These are phyloP conservation scores for Porcisia hertigi DNA, from an alignment of 208 protist species.

Conservation along the genomic window DNA sequence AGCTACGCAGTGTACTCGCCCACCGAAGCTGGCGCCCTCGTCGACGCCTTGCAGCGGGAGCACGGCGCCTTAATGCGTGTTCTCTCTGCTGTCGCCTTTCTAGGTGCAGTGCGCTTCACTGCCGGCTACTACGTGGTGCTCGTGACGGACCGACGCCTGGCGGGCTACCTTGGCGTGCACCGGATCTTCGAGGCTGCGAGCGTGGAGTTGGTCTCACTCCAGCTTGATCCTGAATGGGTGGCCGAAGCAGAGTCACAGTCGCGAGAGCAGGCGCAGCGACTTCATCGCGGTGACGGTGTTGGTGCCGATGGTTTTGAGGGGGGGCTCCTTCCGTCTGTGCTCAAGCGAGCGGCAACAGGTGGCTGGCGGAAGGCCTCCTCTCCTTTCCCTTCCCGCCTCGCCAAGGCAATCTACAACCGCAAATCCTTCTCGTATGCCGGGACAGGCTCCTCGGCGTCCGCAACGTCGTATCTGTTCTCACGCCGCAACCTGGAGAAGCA, in stretches of 20 bases:
- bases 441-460: neutral
- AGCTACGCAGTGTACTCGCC: slow-evolving; percentile 31
- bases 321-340: neutral
- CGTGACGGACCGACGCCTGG: slow-evolving; percentile 68
- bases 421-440: neutral
- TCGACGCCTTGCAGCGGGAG: slow-evolving; percentile 30
- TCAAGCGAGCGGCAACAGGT: neutral
- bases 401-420: neutral
- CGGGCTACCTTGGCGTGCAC: slow-evolving; percentile 87
- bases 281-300: neutral
- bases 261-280: slow-evolving; percentile 1
- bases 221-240: slow-evolving; percentile 24
- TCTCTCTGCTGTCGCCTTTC: slow-evolving; percentile 40
- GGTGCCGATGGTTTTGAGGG: neutral
- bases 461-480: slow-evolving; percentile 28
- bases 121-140: slow-evolving; percentile 94
- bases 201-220: slow-evolving; percentile 57
- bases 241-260: slow-evolving; percentile 7
- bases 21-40: slow-evolving; percentile 39
- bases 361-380: neutral
- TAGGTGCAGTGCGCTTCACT: slow-evolving; percentile 92
- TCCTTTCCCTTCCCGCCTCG: neutral
- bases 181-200: slow-evolving; percentile 91
- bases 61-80: slow-evolving; percentile 24
- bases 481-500: slow-evolving; percentile 41